Base-by-base conservation (phyloP, 2,329 filamentous ascomycete genomes). In the Decorospora gaudefroyi region DNA sequence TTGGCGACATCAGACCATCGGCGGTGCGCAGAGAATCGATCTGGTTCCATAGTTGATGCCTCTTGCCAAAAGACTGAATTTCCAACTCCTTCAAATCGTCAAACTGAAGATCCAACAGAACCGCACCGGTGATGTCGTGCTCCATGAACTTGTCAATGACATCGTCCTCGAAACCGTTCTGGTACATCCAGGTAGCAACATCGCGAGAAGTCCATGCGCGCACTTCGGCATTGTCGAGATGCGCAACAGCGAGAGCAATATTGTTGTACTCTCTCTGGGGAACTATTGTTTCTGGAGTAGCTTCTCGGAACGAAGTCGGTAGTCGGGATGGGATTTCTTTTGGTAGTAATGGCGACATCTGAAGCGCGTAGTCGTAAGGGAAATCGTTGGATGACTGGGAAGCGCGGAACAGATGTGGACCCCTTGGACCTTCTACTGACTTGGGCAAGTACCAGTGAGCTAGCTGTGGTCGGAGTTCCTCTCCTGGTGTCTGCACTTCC, bases 121-220 rank as follows among this genome's bases (percentile, higher is more conserved):
- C 88, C 4, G 84, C 79, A 10, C 92, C 92, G 17, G 86, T 90
- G 68, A 99, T 96, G 65, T 99, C 92, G 69, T 99, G 95, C 61
- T 87, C 82, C 50, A 91, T 80, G 62, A 99, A 96, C 58, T 87
- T 88, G 62, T 95, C 85, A 8, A 93, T 85, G 36, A 92, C 79
- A 5, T 79, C 74, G 37, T 83, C 74, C 67, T 96, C 91, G 65
- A 95, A 84, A 57, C 88, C 90, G 30, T 85, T 82, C 67, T 89
- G 83, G 62, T 85, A 81, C 90, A 96, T 93, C 82, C 88, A 93
- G 63, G 88, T 84, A 42, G 87, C 87, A 29, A 93, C 88, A 72
- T 90, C 85, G 63, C 84, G 80, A 3, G 88, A 85, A 10, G 82
- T 80, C 89, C 87, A 93, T 30, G 75, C 74, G 11, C 79, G 76